Evolutionary conservation across 1,139 yeast genomes (phyloP), one percentile per base, ranked within the genome.

Genomic region (Geotrichum siamense): DNA sequence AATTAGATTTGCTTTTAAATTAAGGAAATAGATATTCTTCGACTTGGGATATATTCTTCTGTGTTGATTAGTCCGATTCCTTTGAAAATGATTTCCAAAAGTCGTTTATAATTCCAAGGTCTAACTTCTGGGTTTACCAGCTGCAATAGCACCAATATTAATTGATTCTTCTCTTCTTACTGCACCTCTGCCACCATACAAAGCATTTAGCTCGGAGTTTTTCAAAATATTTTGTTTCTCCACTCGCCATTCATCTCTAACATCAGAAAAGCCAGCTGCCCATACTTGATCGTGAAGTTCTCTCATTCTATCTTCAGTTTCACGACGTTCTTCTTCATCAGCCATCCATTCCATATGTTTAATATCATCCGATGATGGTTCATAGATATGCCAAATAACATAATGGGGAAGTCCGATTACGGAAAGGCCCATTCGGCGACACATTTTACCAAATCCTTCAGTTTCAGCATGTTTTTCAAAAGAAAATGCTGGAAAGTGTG

Each of bases 301-400:
- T 57, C 75, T 75, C 49, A 79, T 70, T 60, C 77, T 75, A 40
- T 75, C 77, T 57, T 82, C 86, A 60, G 77, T 82, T 51, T 75
- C 69, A 55, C 76, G 78, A 52, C 93, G 75, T 47, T 78, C 78
- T 62, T 86, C 95, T 63, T 86, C 95, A 55, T 83, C 76, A 0
- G 94, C 95, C 94, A 86, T 83, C 95, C 94, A 85, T 61, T 83
- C 94, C 95, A 86, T 86, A 60, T 86, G 94, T 65, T 84, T 82
- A 65, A 84, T 70, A 66, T 84, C 94, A 57, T 83, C 94, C 2
- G 79, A 72, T 5, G 89, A 81, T 19, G 95, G 94, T 63, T 85
- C 96, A 62, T 84, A 85, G 49, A 85, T 81, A 62, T 85, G 96
- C 96, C 95, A 85, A 51, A 85, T 81, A 35, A 84, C 91, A 60